A percentile compares a stretch with the other conserved stretches of the same genome.
Evolutionary conservation across 345 rosid species (phyloP).

Genomic region (Angophora floribunda): DNA sequence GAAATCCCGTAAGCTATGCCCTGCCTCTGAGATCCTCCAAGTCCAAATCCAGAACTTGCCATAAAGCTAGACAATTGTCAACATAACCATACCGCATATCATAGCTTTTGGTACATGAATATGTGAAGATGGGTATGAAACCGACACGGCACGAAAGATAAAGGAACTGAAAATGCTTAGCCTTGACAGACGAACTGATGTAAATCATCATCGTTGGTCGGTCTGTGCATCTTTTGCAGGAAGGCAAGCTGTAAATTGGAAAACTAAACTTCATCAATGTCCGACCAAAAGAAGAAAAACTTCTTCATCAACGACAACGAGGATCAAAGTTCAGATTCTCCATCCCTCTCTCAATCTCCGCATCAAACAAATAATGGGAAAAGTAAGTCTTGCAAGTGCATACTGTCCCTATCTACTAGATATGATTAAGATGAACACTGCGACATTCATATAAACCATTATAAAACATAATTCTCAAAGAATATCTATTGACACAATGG

Average conservation of each 20-base stretch:
- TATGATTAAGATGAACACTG: background rate
- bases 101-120: background rate
- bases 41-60: background rate
- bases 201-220: background rate
- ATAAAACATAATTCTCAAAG: background rate
- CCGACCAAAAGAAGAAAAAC: background rate
- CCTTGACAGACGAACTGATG: background rate
- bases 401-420: background rate
- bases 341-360: background rate
- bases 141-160: background rate
- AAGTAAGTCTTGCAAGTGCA: background rate
- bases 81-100: background rate
- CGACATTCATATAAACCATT: background rate
- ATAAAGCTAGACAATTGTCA: background rate
- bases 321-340: background rate
- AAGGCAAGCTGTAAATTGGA: background rate
- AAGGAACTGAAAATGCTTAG: background rate
- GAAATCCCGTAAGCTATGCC: background rate
- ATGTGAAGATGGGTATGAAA: background rate
- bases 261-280: background rate
- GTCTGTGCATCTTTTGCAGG: background rate
- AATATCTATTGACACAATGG: background rate
- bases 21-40: background rate
- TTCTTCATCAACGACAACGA: background rate
- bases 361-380: background rate